Evolutionary conservation across 1,139 yeast genomes (phyloP), one percentile per base, ranked within the genome.

Genomic region (Chernovozyma sophiae-reginae): DNA sequence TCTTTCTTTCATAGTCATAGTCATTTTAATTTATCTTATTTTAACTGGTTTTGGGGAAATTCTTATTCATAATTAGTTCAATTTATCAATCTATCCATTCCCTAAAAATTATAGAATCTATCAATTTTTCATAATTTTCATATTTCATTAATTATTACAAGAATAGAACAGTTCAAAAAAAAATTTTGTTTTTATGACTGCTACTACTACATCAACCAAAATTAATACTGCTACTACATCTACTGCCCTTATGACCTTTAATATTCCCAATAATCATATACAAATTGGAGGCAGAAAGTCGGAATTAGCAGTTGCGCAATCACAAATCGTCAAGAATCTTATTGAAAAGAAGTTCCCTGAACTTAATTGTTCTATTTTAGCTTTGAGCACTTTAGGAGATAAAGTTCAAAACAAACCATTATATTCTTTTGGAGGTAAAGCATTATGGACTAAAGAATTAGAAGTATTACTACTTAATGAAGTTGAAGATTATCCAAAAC

Each of bases 371-470:
- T 82, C 90, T 48, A 83, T 92, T 24, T 65, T 86, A 17, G 94
- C 96, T 4, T 72, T 87, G 34, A 76, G 82, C 33, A 92, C 98
- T 1, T 69, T 92, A 31, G 98, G 97, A 19, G 98, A 92, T 64
- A 83, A 86, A 56, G 81, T 84, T 28, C 92, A 81, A 56, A 76
- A 76, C 51, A 82, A 80, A 52, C 97, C 98, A 4, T 70, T 92
- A 38, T 94, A 92, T 59, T 77, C 96, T 5, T 92, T 92, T 62
- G 97, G 97, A 27, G 98, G 98, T 20, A 92, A 92, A 58, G 80
- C 96, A 1, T 63, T 92, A 31, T 92, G 98, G 98, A 92, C 98
- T 10, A 86, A 87, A 55, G 98, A 92, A 59, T 71, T 92, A 43
- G 98, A 92, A 60, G 82, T 80, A 24, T 65, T 89, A 38, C 66